These are phyloP conservation scores for Closterium sp. DNA, from an alignment of 139 green algal species.

Conservation along the genomic window DNA sequence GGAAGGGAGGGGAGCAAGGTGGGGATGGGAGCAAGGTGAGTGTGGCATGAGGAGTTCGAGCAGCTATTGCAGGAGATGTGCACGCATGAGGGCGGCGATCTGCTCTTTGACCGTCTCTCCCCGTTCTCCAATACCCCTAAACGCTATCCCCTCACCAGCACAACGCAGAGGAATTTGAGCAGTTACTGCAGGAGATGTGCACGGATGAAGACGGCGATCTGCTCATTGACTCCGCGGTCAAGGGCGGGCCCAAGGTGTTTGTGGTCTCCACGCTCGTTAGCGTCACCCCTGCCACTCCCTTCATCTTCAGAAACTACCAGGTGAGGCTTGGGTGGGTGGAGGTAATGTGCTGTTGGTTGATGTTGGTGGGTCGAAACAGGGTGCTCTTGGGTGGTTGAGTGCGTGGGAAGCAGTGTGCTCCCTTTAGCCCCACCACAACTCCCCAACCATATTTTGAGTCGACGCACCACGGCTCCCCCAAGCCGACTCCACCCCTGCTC, in stretches of 20 bases:
- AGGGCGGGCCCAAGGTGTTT: slow-evolving; percentile 52
- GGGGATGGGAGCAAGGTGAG: background rate
- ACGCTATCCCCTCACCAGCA: too few species aligned
- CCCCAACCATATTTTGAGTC: too few species aligned
- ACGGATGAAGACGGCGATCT: slow-evolving; percentile 59
- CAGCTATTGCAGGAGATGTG: slow-evolving; percentile 59
- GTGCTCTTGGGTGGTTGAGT: too few species aligned
- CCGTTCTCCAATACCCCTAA: too few species aligned
- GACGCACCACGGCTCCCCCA: too few species aligned
- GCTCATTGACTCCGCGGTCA: slow-evolving; percentile 31
- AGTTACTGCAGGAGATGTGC: slow-evolving; percentile 61
- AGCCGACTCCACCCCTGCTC: too few species aligned
- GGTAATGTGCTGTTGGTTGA: too few species aligned
- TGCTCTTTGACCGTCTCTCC: slow-evolving; percentile 43
- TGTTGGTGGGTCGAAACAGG: too few species aligned
- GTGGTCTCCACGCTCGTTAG: slow-evolving; percentile 79
- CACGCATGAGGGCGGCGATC: slow-evolving; percentile 60
- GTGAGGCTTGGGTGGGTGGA: too few species aligned
- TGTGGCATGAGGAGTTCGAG: slow-evolving; percentile 77
- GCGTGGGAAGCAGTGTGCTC: too few species aligned
- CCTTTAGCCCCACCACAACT: too few species aligned
- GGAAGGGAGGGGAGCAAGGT: background rate
- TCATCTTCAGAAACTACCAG: slow-evolving; percentile 89
- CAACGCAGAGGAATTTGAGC: slow-evolving; percentile 83
- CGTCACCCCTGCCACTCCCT: slow-evolving; percentile 74